Evolutionary conservation across 495 filamentous ascomycete genomes (phyloP), one percentile per base, ranked within the genome.

Genomic region (Penicillium pulvis): DNA sequence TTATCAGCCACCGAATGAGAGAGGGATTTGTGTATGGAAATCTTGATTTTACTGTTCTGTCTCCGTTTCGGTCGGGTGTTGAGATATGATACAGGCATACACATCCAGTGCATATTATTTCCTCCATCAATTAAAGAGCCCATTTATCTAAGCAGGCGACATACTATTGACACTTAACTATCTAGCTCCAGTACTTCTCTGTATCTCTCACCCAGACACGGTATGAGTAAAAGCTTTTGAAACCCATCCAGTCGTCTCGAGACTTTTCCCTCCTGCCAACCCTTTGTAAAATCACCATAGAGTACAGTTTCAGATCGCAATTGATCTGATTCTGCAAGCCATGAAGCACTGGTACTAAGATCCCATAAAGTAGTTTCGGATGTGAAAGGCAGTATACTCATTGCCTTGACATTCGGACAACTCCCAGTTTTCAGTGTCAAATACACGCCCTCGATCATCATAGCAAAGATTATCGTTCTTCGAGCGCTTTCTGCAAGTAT

Each of bases 301-400:
- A 62, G 36, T 11, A 62, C 51, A 11, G 30, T 17, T 12, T 54
- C 10, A 12, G 35, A 57, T 50, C 28, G 28, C 28, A 28, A 28
- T 4, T 28, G 28, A 24, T 19, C 24, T 8, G 10, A 30, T 12
- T 12, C 23, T 31, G 26, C n/a, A 24, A 51, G 42, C 55, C 55
- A 62, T 17, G 55, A 47, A 14, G 51, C 39, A 51, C 31, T 41
- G 31, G 55, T 35, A 10, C 4, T 51, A 3, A 20, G 6, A 7
- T 53, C 39, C 60, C 60, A 59, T 8, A 63, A 30, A 4, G 16
- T 6, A 16, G 20, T 6, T 1, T 5, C 23, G 1, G 56, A 14
- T 2, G 56, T 59, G n/a, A 63, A 55, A 1, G 60, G 60, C 5
- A 63, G 23, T 16, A 63, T 35, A 26, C 60, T 58, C 30, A 63